phyloP scores from a whole-genome alignment of 495 filamentous ascomycete species.

The Tuber umbilicatum region DNA sequence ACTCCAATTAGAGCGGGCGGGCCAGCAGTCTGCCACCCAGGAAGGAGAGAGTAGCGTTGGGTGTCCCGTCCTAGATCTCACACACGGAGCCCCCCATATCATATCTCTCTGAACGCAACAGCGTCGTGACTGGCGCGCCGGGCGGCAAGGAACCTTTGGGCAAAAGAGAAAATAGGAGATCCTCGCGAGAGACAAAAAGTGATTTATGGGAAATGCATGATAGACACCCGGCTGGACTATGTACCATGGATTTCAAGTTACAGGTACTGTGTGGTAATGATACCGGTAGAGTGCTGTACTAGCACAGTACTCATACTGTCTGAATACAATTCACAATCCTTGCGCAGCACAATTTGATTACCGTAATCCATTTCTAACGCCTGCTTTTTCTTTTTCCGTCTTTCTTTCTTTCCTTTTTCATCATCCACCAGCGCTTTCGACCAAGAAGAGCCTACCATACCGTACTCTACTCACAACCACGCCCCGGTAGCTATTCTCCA shows the following conservation, averaged over 20 bases:
- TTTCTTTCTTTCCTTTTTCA: neutral
- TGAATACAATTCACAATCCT: neutral
- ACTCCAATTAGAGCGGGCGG: neutral
- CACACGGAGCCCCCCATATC: neutral
- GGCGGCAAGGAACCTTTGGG: neutral
- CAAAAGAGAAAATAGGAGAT: neutral
- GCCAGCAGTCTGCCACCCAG: neutral
- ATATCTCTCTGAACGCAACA: neutral
- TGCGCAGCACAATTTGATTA: neutral
- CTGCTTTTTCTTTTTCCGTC: neutral
- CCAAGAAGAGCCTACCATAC: neutral
- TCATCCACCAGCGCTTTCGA: neutral
- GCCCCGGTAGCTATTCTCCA: neutral
- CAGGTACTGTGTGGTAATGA: no score
- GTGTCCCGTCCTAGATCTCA: neutral
- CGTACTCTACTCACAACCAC: neutral
- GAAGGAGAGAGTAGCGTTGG: neutral
- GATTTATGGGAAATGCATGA: neutral
- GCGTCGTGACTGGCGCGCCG: neutral
- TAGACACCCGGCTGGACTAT: neutral
- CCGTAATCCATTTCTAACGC: neutral
- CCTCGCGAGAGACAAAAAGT: neutral
- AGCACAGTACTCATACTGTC: no score
- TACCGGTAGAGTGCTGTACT: no score
- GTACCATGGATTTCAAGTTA: neutral